Evolutionary conservation across 768 basidiomycete genomes (phyloP), one percentile per base, ranked within the genome.

Genomic region (Tylopilus rubrobrunneus): DNA sequence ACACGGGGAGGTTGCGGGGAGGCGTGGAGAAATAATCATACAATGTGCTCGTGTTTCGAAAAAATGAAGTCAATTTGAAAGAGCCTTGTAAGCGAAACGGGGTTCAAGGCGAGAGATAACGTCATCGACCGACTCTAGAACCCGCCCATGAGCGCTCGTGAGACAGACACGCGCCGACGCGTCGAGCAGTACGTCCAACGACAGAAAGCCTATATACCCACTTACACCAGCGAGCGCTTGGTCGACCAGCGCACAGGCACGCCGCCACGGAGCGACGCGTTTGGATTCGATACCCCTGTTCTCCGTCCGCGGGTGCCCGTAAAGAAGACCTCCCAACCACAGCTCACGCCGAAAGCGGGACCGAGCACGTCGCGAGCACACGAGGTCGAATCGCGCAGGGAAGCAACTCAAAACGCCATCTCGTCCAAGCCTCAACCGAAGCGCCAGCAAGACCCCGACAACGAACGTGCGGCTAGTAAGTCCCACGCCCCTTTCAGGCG

Each of bases 241-340:
- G 23, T 53, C 44, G 50, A 56, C 50, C 48, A 59, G 34, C 27
- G 43, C 51, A 33, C 7, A 40, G 44, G 33, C 19, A 61, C 63
- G 5, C 66, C 62, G 7, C 48, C 39, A 39, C 51, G 34, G 33
- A 53, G 48, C 12, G 55, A 60, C 11, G 67, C 60, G 17, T 68
- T 71, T 56, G 76, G 75, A 5, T 80, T 84, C 57, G 76, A 71
- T 37, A 85, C 82, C 10, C 84, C 84, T 17, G 66, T 84, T 31
- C 71, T 85, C 36, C 79, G 76, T 56, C 73, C 84, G 33, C 77
- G 84, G 8, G 59, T 57, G 11, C 56, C 52, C 28, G 65, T 64
- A 45, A 31, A 49, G n/a, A 64, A 54, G 14, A 11, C n/a, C 36
- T 3, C 36, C 29, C 46, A 28, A 42, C 14, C 49, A n/a, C 51